Conservation (phyloP, 192 early-diverging fungal genomes). For the Spizellomyces punctatus region DNA sequence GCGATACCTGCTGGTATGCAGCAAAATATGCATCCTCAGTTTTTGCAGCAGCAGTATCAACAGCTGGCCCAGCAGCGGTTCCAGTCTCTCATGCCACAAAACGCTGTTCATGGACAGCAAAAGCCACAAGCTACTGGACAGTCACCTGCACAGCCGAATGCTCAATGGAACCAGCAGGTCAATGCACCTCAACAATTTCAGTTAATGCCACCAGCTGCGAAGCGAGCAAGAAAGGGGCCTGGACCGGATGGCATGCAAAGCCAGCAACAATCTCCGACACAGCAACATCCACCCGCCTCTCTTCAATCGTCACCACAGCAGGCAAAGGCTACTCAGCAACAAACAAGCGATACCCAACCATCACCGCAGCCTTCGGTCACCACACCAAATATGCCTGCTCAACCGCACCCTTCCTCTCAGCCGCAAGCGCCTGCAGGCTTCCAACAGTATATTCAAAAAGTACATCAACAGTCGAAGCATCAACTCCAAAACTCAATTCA, state of each 20-base stretch:
- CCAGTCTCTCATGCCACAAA: slow-evolving; percentile 2
- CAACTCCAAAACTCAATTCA: slow-evolving; percentile 2
- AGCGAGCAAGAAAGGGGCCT: slow-evolving; percentile 14
- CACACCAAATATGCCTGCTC: not conserved
- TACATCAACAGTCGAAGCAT: slow-evolving; percentile 7
- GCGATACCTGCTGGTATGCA: too few relatives aligned
- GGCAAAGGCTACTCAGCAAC: not conserved
- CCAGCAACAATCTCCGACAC: not conserved
- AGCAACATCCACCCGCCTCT: not conserved
- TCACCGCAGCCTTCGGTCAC: not conserved
- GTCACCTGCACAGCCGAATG: slow-evolving; percentile 1
- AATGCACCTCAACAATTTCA: not conserved
- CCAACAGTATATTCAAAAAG: slow-evolving; percentile 10
- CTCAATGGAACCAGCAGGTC: too few relatives aligned
- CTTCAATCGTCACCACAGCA: not conserved
- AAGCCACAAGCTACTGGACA: not conserved
- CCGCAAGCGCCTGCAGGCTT: not conserved
- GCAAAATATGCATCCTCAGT: too few relatives aligned
- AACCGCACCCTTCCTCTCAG: not conserved
- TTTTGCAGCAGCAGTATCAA: slow-evolving; percentile 4
- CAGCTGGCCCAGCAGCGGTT: not conserved
- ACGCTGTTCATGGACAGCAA: not conserved
- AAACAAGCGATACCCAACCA: not conserved
- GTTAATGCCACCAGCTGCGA: slow-evolving; percentile 13
- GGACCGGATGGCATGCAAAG: not conserved